Conservation (phyloP, 495 filamentous ascomycete species). For the Aspergillus sparsus region DNA sequence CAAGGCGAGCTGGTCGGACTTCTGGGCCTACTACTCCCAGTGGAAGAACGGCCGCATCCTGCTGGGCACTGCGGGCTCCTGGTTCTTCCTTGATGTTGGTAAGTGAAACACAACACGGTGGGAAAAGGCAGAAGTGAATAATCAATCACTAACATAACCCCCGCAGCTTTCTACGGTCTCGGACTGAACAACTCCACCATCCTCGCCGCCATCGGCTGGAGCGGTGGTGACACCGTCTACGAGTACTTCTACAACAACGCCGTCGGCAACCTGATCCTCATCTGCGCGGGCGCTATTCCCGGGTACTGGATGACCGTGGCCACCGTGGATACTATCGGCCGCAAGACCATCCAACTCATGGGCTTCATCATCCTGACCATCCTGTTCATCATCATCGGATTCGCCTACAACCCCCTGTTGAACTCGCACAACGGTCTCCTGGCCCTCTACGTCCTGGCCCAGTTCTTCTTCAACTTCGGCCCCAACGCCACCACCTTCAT, state of each 20-base stretch:
- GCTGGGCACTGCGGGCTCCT: constrained; percentile 75
- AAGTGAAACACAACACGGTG: constrained; percentile 8
- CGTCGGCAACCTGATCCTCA: constrained; percentile 72
- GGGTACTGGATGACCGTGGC: constrained; percentile 77
- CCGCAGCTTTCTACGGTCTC: constrained; percentile 72
- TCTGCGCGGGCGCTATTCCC: constrained; percentile 72
- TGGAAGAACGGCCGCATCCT: constrained; percentile 70
- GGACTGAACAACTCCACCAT: constrained; percentile 74
- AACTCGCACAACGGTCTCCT: constrained; percentile 55
- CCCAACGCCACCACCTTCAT: constrained; percentile 91
- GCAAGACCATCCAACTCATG: constrained; percentile 75
- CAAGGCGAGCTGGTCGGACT: constrained; percentile 68
- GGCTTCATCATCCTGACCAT: constrained; percentile 75
- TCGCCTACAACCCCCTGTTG: constrained; percentile 56
- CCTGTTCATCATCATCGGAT: constrained; percentile 76
- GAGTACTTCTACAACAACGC: constrained; percentile 67
- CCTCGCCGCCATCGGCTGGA: constrained; percentile 67
- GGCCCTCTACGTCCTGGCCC: constrained; percentile 76
- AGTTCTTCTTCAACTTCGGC: constrained; percentile 86
- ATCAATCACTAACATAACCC: too few relatives aligned
- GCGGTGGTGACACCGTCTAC: constrained; percentile 57
- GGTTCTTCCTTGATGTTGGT: constrained; percentile 73
- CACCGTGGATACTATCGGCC: constrained; percentile 69
- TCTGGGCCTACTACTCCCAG: constrained; percentile 61
- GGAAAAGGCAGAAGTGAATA: too few relatives aligned